Evolutionary conservation across 2,329 filamentous ascomycete species (phyloP).

Genomic region (Trichoderma sp.): DNA sequence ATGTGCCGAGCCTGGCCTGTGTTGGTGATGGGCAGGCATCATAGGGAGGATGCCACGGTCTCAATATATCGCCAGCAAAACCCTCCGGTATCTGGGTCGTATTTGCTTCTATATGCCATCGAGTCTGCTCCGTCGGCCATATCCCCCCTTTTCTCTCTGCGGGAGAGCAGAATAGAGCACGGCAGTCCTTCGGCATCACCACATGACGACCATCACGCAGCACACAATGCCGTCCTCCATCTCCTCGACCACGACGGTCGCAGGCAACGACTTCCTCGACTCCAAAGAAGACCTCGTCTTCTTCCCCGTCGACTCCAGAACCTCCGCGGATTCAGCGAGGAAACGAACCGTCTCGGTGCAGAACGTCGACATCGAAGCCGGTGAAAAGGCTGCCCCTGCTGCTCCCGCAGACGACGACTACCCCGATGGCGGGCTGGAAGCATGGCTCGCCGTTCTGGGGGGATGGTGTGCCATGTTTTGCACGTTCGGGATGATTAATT

Average conservation of each 20-base stretch:
- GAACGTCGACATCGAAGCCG: slow-evolving; percentile 15
- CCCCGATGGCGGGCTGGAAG: slow-evolving; percentile 60
- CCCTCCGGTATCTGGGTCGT: too few species aligned
- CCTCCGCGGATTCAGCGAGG: not conserved
- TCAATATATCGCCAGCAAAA: too few species aligned
- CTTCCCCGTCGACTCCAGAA: not conserved
- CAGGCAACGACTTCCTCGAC: not conserved
- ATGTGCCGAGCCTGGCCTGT: too few species aligned
- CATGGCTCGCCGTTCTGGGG: slow-evolving; percentile 59
- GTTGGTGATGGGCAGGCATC: too few species aligned
- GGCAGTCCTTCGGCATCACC: too few species aligned
- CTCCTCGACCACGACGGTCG: not conserved
- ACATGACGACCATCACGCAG: too few species aligned
- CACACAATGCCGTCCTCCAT: not conserved
- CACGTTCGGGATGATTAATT: slow-evolving; percentile 51
- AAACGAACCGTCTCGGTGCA: too few species aligned
- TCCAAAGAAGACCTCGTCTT: not conserved
- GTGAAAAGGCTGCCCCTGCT: not conserved
- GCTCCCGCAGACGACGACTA: slow-evolving; percentile 48
- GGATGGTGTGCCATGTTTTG: slow-evolving; percentile 49
- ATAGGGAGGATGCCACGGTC: too few species aligned
- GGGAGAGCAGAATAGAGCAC: too few species aligned
- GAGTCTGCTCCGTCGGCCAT: too few species aligned
- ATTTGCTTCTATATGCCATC: too few species aligned
- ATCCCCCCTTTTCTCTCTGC: too few species aligned